Percentiles rank a stretch among this genome's conserved stretches.
Evolutionary conservation across 2,329 filamentous ascomycete species (phyloP).

Genomic region (Huntiella abstrusa): DNA sequence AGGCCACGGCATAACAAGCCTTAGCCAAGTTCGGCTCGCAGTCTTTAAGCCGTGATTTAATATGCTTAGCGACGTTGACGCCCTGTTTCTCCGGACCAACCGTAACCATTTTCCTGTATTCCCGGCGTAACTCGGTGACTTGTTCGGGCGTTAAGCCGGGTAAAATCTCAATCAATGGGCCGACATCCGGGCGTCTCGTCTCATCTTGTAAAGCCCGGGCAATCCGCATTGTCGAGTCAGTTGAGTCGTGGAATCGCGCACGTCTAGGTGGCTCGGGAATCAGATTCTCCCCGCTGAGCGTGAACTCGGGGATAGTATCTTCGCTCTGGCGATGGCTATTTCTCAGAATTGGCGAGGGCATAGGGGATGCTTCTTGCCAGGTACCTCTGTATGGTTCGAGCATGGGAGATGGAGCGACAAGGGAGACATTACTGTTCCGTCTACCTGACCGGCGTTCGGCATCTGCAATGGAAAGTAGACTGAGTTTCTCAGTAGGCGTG

Average conservation of each 20-base stretch:
- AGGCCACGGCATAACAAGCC: constrained; percentile 71
- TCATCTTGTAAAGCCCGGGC: constrained; percentile 55
- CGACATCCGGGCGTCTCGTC: constrained; percentile 42
- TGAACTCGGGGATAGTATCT: constrained; percentile 20
- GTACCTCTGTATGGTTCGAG: constrained; percentile 86
- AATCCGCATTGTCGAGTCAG: constrained; percentile 57
- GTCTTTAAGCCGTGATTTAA: constrained; percentile 57
- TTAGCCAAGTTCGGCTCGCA: constrained; percentile 66
- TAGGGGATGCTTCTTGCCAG: constrained; percentile 84
- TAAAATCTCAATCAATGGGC: constrained; percentile 62
- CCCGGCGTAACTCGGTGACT: constrained; percentile 63
- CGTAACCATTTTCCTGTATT: constrained; percentile 84
- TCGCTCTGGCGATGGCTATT: constrained; percentile 16
- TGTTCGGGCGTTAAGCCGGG: constrained; percentile 74
- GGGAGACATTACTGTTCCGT: constrained; percentile 16
- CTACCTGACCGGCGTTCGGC: constrained; percentile 11
- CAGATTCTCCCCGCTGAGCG: constrained; percentile 19
- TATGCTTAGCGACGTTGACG: constrained; percentile 72
- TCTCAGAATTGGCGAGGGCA: constrained; percentile 55
- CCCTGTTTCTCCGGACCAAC: constrained; percentile 53
- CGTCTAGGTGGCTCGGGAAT: constrained; percentile 24
- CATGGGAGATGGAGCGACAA: constrained; percentile 57
- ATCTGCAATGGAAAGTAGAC: constrained; percentile 29
- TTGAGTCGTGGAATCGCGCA: constrained; percentile 67
- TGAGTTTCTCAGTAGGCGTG: constrained; percentile 32